Evolutionary conservation across 441 rosid genomes (phyloP), one percentile per base, ranked within the genome.

Genomic region (Erysimum cheiri): DNA sequence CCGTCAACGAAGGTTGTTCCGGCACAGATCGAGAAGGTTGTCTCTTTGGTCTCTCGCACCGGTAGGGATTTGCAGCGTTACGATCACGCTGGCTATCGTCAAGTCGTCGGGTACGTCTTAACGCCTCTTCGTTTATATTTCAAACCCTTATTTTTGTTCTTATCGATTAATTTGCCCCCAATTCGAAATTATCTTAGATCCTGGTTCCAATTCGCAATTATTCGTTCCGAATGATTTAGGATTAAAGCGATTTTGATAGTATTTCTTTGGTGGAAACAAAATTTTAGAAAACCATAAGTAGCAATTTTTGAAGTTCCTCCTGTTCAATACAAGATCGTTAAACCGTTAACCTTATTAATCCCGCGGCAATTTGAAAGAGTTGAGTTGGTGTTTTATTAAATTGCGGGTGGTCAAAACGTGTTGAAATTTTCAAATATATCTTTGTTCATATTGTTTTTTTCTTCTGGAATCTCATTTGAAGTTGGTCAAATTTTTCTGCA

Each of bases 61-160:
- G 92, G 95, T 9, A 74, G 95, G 41, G 81, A 80, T 39, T 71
- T 83, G 56, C 95, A 89, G 60, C 87, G 92, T 31, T 89, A 87
- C 73, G 75, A 84, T n/a, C 44, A 37, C 64, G 33, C 73, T 4
- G 95, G 90, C 12, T 81, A 52, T 32, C 88, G 96, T 69, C 90
- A 80, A 74, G 96, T 89, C 77, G 96, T 85, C 22, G 96, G 95
- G 96, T 89, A 55, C 57, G 76, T 60, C 44, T 2, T 50, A 1
- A 2, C 17, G 14, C 14, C 35, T 11, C 48, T 6, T 22, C 14
- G 6, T 2, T 4, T 32, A 1, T 4, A 22, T 12, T 7, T 5
- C 7, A 17, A 7, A 3, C 24, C 43, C 10, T 36, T 0, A 1
- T 40, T 40, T 40, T 13, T 39, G 15, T 39, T 39, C 6, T 12